Conservation (phyloP, 805 yeast species). For the Komagataella populi region DNA sequence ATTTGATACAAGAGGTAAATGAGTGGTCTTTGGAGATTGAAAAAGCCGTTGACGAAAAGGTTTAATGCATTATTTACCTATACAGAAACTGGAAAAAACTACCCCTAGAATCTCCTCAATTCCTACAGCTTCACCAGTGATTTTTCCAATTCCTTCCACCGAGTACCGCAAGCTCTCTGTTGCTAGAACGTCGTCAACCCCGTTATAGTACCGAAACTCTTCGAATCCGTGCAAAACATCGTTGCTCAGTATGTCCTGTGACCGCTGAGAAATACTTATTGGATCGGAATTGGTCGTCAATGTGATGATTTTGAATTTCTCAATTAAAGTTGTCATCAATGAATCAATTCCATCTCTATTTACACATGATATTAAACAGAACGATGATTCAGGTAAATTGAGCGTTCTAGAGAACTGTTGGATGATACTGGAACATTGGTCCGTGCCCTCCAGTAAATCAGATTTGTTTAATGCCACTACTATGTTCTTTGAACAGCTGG, state of each 20-base stretch:
- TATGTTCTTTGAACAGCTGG: conserved; percentile 10
- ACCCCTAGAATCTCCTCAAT: conserved; percentile 85
- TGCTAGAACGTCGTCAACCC: conserved; percentile 62
- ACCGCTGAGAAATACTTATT: conserved; percentile 58
- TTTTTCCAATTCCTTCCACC: conserved; percentile 79
- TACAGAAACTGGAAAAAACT: conserved; percentile 85
- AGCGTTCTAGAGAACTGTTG: conserved; percentile 15
- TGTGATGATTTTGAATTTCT: conserved; percentile 33
- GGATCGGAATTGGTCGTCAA: conserved; percentile 45
- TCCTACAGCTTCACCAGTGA: conserved; percentile 83
- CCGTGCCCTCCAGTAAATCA: conserved; percentile 26
- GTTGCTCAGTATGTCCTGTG: conserved; percentile 55
- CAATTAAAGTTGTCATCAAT: conserved; percentile 27
- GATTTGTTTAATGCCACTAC: conserved; percentile 43
- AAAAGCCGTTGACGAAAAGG: neutral
- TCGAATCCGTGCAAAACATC: conserved; percentile 69
- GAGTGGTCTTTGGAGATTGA: neutral
- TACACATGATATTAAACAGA: conserved; percentile 46
- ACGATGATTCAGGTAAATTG: conserved; percentile 10
- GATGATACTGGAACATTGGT: conserved; percentile 7
- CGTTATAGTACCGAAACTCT: conserved; percentile 38
- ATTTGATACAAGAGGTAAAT: neutral
- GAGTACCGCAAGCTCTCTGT: conserved; percentile 63
- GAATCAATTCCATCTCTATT: conserved; percentile 39
- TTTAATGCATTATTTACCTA: conserved; percentile 52